Percentiles rank a stretch among this genome's conserved stretches.
Evolutionary conservation across 805 yeast genomes (phyloP).

Genomic region (Candida morakotiae): DNA sequence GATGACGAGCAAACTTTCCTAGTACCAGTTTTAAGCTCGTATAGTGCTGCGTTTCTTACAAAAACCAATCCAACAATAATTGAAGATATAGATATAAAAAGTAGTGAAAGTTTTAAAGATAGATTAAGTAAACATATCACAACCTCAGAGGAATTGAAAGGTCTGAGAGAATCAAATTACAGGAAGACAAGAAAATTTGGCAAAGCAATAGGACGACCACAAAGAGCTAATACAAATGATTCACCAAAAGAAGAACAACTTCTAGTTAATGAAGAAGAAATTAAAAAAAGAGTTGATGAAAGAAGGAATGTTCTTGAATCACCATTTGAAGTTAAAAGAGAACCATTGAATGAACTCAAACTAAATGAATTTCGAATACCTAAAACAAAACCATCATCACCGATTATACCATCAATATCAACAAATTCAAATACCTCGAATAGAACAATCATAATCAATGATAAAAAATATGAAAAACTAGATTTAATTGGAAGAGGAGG

Average conservation of each 20-base stretch:
- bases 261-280: slow-evolving; percentile 8
- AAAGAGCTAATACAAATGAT: slow-evolving; percentile 26
- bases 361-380: slow-evolving; percentile 31
- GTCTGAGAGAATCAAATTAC: neutral
- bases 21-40: slow-evolving; percentile 59
- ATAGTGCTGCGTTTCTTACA: slow-evolving; percentile 50
- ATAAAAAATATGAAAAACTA: slow-evolving; percentile 61
- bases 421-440: slow-evolving; percentile 17
- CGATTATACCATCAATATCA: neutral
- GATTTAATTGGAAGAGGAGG: slow-evolving; percentile 91
- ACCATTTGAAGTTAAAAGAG: slow-evolving; percentile 1
- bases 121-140: slow-evolving; percentile 34
- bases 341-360: slow-evolving; percentile 10
- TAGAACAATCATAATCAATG: slow-evolving; percentile 43
- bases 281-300: slow-evolving; percentile 22
- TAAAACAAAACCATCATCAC: slow-evolving; percentile 16
- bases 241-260: slow-evolving; percentile 16
- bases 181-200: slow-evolving; percentile 35
- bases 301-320: slow-evolving; percentile 9
- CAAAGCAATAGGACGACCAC: slow-evolving; percentile 46
- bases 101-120: slow-evolving; percentile 17
- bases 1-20: slow-evolving; percentile 50
- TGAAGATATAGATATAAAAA: slow-evolving; percentile 27
- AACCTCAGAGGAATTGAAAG: slow-evolving; percentile 7
- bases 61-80: slow-evolving; percentile 17